A percentile compares a stretch with the other conserved stretches of the same genome.
Evolutionary conservation across 108 stramenopile genomes (phyloP).

Genomic region (Fragilaria crotonensis): DNA sequence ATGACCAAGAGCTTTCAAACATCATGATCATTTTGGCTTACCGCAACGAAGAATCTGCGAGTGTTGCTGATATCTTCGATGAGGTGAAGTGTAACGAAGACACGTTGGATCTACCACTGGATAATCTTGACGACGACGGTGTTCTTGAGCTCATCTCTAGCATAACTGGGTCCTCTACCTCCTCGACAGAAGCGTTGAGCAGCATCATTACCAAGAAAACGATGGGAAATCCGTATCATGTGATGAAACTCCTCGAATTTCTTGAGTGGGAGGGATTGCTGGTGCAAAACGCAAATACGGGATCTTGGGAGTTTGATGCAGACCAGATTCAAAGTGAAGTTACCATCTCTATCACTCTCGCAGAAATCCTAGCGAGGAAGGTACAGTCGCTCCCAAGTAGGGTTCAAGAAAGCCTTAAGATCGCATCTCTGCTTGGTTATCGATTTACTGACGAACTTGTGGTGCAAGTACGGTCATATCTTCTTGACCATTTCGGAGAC

Average conservation of each 20-base stretch:
- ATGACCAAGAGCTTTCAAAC: neutral
- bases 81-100: neutral
- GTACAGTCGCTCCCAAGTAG: neutral
- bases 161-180: neutral
- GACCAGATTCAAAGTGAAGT: neutral
- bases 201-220: neutral
- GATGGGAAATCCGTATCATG: neutral
- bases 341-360: neutral
- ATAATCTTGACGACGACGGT: neutral
- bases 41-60: neutral
- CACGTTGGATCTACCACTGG: neutral
- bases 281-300: neutral
- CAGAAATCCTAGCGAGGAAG: neutral
- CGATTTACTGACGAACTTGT: neutral
- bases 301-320: neutral
- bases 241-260: neutral
- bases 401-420: neutral
- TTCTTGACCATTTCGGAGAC: neutral
- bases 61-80: neutral
- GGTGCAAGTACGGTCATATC: neutral
- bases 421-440: neutral
- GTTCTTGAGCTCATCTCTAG: neutral
- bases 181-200: neutral
- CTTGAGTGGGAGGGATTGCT: neutral
- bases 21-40: neutral